phyloP scores from a whole-genome alignment of 495 filamentous ascomycete species.

The Podospora appendiculata region DNA sequence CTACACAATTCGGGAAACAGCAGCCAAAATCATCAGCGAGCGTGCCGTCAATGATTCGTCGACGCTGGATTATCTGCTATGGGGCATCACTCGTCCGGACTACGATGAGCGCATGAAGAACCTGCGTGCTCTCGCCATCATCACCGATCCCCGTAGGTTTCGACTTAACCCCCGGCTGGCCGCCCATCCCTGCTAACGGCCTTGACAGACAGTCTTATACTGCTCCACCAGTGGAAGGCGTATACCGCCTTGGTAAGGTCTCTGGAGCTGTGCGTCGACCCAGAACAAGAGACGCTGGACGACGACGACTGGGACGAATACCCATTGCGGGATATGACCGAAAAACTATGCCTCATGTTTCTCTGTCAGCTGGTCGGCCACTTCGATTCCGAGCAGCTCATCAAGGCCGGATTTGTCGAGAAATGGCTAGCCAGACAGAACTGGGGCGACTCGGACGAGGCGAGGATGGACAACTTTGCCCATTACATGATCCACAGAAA shows the following conservation, averaged over 20 bases:
- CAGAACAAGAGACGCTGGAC: slow-evolving; percentile 40
- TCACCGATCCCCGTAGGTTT: slow-evolving; percentile 21
- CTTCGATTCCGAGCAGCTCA: slow-evolving; percentile 30
- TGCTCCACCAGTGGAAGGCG: slow-evolving; percentile 32
- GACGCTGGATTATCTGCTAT: slow-evolving; percentile 35
- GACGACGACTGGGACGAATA: slow-evolving; percentile 44
- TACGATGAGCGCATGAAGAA: slow-evolving; percentile 44
- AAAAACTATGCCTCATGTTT: slow-evolving; percentile 43
- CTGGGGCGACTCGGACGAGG: slow-evolving; percentile 39
- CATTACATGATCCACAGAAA: slow-evolving; percentile 31
- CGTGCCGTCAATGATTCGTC: slow-evolving; percentile 39
- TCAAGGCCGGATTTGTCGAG: slow-evolving; percentile 44
- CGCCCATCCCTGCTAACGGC: background rate
- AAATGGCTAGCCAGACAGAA: slow-evolving; percentile 50
- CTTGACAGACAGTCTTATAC: slow-evolving; percentile 16
- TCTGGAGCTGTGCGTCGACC: slow-evolving; percentile 42
- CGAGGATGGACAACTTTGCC: slow-evolving; percentile 37
- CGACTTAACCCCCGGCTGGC: background rate
- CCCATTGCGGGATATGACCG: slow-evolving; percentile 41
- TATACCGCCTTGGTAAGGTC: slow-evolving; percentile 46
- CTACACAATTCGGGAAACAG: slow-evolving; percentile 43
- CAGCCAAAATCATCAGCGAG: slow-evolving; percentile 45
- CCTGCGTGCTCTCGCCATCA: slow-evolving; percentile 35
- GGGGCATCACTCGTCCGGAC: slow-evolving; percentile 41
- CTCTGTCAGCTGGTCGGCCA: slow-evolving; percentile 35